Conservation (phyloP, 2,329 filamentous ascomycete genomes). For the Metarhizium rileyi region DNA sequence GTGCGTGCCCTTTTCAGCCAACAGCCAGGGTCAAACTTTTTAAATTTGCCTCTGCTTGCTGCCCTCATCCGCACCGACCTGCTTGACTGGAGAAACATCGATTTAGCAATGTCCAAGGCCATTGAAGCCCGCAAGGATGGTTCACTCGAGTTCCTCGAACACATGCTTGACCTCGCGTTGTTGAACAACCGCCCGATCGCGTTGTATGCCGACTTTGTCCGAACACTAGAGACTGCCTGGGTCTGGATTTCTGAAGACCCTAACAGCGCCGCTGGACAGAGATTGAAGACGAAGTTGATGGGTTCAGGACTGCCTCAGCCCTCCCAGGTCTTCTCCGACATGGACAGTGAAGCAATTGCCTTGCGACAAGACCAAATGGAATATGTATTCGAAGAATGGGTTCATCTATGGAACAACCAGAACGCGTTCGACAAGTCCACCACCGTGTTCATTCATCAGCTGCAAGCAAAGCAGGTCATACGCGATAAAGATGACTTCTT, state of each 20-base stretch:
- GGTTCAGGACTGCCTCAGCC: conserved; percentile 30
- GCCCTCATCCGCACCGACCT: conserved; percentile 51
- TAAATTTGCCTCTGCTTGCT: conserved; percentile 47
- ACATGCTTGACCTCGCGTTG: conserved; percentile 68
- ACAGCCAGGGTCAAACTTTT: conserved; percentile 44
- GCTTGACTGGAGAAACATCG: conserved; percentile 54
- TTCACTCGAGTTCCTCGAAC: conserved; percentile 70
- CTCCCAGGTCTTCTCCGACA: conserved; percentile 38
- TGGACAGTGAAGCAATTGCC: conserved; percentile 30
- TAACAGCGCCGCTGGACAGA: conserved; percentile 51
- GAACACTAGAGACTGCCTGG: conserved; percentile 72
- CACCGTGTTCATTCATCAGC: conserved; percentile 71
- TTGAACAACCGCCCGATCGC: conserved; percentile 69
- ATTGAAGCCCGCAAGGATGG: conserved; percentile 60
- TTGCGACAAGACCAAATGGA: conserved; percentile 75
- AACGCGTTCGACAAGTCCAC: conserved; percentile 63
- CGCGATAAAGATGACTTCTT: conserved; percentile 66
- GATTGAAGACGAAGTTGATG: conserved; percentile 56
- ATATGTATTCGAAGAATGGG: conserved; percentile 95
- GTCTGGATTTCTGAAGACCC: conserved; percentile 71
- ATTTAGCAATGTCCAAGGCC: conserved; percentile 62
- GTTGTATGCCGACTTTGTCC: conserved; percentile 76
- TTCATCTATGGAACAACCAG: conserved; percentile 69
- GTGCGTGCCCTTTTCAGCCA: conserved; percentile 47
- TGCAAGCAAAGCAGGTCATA: conserved; percentile 66